Base-by-base conservation (phyloP, 371 early-diverging fungal genomes). In the Mortierella sp. region DNA sequence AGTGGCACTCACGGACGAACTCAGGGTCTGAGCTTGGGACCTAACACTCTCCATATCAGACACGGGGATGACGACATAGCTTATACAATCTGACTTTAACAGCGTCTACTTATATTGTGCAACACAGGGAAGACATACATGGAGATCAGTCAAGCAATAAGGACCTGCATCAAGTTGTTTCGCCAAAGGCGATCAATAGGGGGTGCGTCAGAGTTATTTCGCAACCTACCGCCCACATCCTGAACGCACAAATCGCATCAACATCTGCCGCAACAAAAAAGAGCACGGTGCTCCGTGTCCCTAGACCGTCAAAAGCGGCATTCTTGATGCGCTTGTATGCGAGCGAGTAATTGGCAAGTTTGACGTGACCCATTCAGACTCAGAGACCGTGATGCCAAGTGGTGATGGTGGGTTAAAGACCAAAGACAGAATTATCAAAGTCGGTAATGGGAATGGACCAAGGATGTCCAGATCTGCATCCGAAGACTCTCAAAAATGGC, bases 231-330 rank as follows among this genome's bases (percentile, higher is more conserved):
- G 92, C 89, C 45, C 97, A 85, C 62, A 97, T 94, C 72, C 91
- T 90, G 75, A 91, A 89, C 2, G 94, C 94, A 84, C 98, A 97
- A 16, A 97, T 85, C 18, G 94, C 90, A 84, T 97, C 98, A 12
- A 92, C 93, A 85, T 96, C 96, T 16, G 92, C 85, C 1, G 94
- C 85, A 5, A 94, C 97, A 78, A 97, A 93, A 47, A 97, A 83
- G 20, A 96, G 86, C 35, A 84, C 79, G 9, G 84, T 78, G 49
- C 79, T 80, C 14, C 58, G 62, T 20, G 74, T 61, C 8, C 75
- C 79, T 64, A 54, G 14, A 10, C 69, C 80, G 11, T 68, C 68
- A 39, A 80, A 75, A 5, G 81, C 81, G 1, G 72, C 67, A 66
- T 72, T 80, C 75, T 75, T 75, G 69, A 80, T 80, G 32, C 76